Evolutionary conservation across 305 asterid species (phyloP).

Genomic region (Fraxinus ornus): DNA sequence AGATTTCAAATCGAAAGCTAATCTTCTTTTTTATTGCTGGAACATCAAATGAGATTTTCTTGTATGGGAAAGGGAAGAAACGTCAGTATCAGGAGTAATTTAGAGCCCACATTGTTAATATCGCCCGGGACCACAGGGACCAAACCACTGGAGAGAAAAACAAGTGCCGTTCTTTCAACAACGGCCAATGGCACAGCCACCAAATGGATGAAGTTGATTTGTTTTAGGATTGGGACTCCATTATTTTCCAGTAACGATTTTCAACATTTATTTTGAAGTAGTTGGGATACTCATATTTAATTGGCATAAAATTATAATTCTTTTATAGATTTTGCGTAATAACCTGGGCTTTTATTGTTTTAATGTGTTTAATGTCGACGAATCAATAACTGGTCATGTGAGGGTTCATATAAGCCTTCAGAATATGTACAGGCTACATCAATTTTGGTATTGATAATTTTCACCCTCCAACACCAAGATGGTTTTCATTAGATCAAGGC

Average conservation of each 20-base stretch:
- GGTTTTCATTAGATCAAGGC: not conserved
- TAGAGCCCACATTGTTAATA: slow-evolving; percentile 22
- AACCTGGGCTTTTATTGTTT: not conserved
- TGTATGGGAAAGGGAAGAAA: slow-evolving; percentile 19
- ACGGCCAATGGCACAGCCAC: slow-evolving; percentile 23
- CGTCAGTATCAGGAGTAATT: not conserved
- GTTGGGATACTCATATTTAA: slow-evolving; percentile 8
- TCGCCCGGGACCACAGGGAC: slow-evolving; percentile 15
- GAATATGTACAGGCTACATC: not conserved
- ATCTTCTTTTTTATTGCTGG: not conserved
- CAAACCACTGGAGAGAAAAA: slow-evolving; percentile 10
- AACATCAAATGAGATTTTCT: slow-evolving; percentile 18
- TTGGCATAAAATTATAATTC: slow-evolving; percentile 11
- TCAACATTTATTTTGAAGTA: slow-evolving; percentile 3
- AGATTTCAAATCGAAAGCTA: slow-evolving; percentile 17
- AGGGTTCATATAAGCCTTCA: not conserved
- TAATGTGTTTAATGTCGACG: not conserved
- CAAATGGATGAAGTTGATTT: slow-evolving; percentile 21
- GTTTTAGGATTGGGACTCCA: slow-evolving; percentile 19
- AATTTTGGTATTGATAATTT: not conserved
- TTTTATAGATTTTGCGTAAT: not conserved
- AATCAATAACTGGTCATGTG: not conserved
- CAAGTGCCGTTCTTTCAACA: slow-evolving; percentile 15
- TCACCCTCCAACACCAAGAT: not conserved
- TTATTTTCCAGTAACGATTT: slow-evolving; percentile 23